A percentile compares a stretch with the other conserved stretches of the same genome.
These are phyloP conservation scores for Mesembryanthemum crystallinum DNA, from an alignment of 148 eudicot species.

Conservation along the genomic window DNA sequence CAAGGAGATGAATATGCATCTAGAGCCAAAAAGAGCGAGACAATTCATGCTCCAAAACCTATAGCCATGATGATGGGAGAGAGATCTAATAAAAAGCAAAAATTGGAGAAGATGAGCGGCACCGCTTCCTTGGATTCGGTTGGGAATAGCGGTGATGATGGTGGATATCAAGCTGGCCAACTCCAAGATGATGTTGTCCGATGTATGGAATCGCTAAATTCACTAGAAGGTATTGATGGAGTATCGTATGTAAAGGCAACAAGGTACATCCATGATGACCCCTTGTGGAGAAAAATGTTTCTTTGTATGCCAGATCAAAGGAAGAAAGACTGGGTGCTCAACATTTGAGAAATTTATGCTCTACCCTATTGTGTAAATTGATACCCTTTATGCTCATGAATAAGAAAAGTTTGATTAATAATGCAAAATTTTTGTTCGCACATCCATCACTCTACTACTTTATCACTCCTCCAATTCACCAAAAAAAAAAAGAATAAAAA, in stretches of 20 bases:
- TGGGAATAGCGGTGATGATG: slow-evolving; percentile 26
- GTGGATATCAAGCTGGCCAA: slow-evolving; percentile 20
- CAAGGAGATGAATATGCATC: slow-evolving; percentile 18
- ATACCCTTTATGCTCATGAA: too few relatives aligned
- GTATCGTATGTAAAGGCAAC: slow-evolving; percentile 31
- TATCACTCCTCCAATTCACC: too few relatives aligned
- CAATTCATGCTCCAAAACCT: slow-evolving; percentile 3
- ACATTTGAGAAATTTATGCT: slow-evolving; percentile 30
- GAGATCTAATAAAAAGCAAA: slow-evolving; percentile 24
- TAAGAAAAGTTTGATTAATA: too few relatives aligned
- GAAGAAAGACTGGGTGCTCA: slow-evolving; percentile 40
- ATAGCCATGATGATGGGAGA: slow-evolving; percentile 8
- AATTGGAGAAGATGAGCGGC: slow-evolving; percentile 19
- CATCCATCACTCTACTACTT: too few relatives aligned
- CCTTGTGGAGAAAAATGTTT: slow-evolving; percentile 37
- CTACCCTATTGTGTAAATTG: too few relatives aligned
- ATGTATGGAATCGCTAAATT: slow-evolving; percentile 34
- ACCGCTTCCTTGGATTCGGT: slow-evolving; percentile 31
- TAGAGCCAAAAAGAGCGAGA: slow-evolving; percentile 11
- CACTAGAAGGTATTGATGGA: slow-evolving; percentile 34
- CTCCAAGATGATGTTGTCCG: slow-evolving; percentile 25
- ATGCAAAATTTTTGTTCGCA: too few relatives aligned
- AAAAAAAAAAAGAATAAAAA: too few relatives aligned
- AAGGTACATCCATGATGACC: slow-evolving; percentile 30
- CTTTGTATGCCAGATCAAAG: slow-evolving; percentile 36